Percentiles rank a stretch among this genome's conserved stretches.
These are phyloP conservation scores for Closterium sp. DNA, from an alignment of 139 green algal species.

Conservation along the genomic window DNA sequence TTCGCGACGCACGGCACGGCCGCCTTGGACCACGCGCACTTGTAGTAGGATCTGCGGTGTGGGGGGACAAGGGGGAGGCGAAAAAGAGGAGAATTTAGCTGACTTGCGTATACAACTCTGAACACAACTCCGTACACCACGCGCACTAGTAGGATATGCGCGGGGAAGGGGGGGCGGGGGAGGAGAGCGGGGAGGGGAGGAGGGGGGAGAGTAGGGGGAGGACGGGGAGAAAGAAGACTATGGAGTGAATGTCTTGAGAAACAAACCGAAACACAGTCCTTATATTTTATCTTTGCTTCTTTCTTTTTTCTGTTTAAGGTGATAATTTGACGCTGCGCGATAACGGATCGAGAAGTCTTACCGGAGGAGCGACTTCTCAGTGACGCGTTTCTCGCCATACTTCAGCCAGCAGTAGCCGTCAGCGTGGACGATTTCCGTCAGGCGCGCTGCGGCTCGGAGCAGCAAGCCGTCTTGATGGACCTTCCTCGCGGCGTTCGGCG, in stretches of 20 bases:
- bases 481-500: not conserved
- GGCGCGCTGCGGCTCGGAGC: not conserved
- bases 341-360: not conserved
- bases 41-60: not conserved
- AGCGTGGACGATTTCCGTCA: not conserved
- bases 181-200: no score
- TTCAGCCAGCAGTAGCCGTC: not conserved
- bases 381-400: not conserved
- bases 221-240: no score
- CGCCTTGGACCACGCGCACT: not conserved
- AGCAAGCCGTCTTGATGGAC: not conserved
- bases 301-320: no score
- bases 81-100: no score
- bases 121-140: no score
- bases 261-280: no score
- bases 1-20: not conserved
- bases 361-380: not conserved
- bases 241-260: no score
- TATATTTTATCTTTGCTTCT: no score
- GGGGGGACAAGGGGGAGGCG: not conserved
- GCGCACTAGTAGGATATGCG: no score
- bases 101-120: no score
- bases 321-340: not conserved
- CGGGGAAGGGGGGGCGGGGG: no score
- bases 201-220: no score